A percentile compares a stretch with the other conserved stretches of the same genome.
phyloP scores from a whole-genome alignment of 495 filamentous ascomycete species.

The Neurospora sp. region DNA sequence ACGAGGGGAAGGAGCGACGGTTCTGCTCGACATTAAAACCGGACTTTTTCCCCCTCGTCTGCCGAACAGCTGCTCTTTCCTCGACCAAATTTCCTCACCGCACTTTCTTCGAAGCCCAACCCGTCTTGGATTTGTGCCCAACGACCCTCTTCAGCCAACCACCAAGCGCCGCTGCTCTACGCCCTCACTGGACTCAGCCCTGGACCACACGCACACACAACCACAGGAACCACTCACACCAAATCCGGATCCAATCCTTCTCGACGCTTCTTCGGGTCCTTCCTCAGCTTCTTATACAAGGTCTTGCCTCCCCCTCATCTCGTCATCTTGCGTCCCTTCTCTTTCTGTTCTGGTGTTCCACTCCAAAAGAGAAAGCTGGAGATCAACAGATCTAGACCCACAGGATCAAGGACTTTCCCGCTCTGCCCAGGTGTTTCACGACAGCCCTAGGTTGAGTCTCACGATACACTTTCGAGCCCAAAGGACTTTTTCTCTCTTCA shows the following conservation, averaged over 20 bases:
- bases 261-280: not conserved
- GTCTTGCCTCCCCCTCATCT: not conserved
- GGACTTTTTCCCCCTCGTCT: conserved; percentile 33
- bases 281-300: not conserved
- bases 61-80: conserved; percentile 36
- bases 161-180: not conserved
- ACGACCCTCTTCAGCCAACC: conserved; percentile 8
- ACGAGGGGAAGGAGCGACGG: conserved; percentile 3
- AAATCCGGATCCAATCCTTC: not conserved
- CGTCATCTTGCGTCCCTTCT: not conserved
- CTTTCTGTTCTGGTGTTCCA: not conserved
- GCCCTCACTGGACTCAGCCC: not conserved
- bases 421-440: not conserved
- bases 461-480: not conserved
- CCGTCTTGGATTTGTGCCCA: conserved; percentile 35
- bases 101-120: conserved; percentile 35
- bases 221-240: not conserved
- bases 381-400: conserved; percentile 1
- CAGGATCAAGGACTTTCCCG: conserved; percentile 1
- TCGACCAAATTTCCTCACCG: conserved; percentile 17
- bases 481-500: not conserved
- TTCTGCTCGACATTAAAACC: conserved; percentile 35
- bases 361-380: not conserved
- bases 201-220: not conserved
- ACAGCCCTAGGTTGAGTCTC: conserved; percentile 4